Percentiles rank a stretch among this genome's conserved stretches.
These are phyloP conservation scores for Ogataea wickerhamii DNA, from an alignment of 805 yeast genomes.

Conservation along the genomic window DNA sequence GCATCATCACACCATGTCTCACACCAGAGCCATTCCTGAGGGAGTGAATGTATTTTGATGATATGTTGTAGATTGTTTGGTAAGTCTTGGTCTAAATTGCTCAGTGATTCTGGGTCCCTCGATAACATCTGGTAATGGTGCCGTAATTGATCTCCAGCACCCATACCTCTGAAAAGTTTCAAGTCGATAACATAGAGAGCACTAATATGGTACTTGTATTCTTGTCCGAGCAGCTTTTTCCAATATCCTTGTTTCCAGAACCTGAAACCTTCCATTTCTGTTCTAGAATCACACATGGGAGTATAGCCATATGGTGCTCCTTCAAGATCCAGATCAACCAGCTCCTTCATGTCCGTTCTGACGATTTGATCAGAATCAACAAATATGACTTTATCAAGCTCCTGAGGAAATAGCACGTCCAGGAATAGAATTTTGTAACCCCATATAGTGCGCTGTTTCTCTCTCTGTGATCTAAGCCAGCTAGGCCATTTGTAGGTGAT, in stretches of 20 bases:
- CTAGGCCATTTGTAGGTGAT: constrained; percentile 90
- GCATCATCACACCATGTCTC: constrained; percentile 87
- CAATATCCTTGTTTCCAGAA: constrained; percentile 96
- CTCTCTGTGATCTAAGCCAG: constrained; percentile 80
- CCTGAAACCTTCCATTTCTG: constrained; percentile 77
- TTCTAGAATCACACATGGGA: constrained; percentile 81
- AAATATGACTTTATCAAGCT: constrained; percentile 70
- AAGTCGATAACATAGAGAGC: constrained; percentile 84
- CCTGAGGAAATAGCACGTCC: constrained; percentile 83
- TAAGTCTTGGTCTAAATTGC: constrained; percentile 87
- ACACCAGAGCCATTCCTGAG: constrained; percentile 90
- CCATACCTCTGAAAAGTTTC: constrained; percentile 53
- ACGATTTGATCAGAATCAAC: constrained; percentile 86
- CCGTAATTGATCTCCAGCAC: constrained; percentile 78
- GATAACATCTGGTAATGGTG: constrained; percentile 81
- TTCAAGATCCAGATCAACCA: constrained; percentile 62
- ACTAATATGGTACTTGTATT: constrained; percentile 72
- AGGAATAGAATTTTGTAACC: constrained; percentile 83
- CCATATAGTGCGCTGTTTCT: constrained; percentile 77
- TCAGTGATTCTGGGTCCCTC: constrained; percentile 71
- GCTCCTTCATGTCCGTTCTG: constrained; percentile 67
- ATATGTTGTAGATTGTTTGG: constrained; percentile 79
- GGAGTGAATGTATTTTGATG: constrained; percentile 67
- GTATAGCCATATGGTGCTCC: constrained; percentile 86
- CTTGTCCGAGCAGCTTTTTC: constrained; percentile 56